A percentile compares a stretch with the other conserved stretches of the same genome.
Conservation (phyloP, 192 early-diverging fungal genomes). For the Cetraspora pellucida region DNA sequence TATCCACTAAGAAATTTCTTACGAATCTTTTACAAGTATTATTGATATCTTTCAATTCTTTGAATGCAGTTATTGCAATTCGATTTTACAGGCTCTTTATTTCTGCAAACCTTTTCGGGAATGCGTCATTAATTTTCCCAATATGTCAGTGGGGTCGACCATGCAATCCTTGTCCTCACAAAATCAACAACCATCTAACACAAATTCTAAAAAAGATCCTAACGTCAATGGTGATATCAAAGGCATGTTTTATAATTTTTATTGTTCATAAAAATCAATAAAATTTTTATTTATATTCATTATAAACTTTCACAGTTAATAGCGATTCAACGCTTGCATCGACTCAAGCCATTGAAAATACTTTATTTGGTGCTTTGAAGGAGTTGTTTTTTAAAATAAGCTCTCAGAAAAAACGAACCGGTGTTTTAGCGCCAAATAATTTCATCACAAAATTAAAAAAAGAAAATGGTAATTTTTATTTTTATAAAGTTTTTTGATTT, state of each 20-base stretch:
- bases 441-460: slow-evolving; percentile 91
- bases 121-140: slow-evolving; percentile 80
- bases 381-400: slow-evolving; percentile 86
- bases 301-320: slow-evolving; percentile 1
- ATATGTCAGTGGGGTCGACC: slow-evolving; percentile 32
- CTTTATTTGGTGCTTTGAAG: slow-evolving; percentile 81
- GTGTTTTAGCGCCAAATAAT: slow-evolving; percentile 78
- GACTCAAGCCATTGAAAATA: slow-evolving; percentile 68
- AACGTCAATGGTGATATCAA: slow-evolving; percentile 1
- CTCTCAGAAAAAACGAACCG: slow-evolving; percentile 80
- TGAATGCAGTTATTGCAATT: slow-evolving; percentile 84
- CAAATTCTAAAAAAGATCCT: slow-evolving; percentile 28
- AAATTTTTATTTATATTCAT: background rate
- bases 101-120: slow-evolving; percentile 94
- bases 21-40: background rate
- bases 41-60: background rate
- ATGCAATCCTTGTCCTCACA: slow-evolving; percentile 35
- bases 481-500: background rate
- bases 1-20: background rate
- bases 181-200: slow-evolving; percentile 44
- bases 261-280: background rate
- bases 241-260: background rate
- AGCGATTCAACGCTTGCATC: slow-evolving; percentile 11
- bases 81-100: slow-evolving; percentile 94
- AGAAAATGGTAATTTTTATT: slow-evolving; percentile 74